A percentile compares a stretch with the other conserved stretches of the same genome.
Conservation (phyloP, 2,329 filamentous ascomycete species). For the Penicillium sp. region DNA sequence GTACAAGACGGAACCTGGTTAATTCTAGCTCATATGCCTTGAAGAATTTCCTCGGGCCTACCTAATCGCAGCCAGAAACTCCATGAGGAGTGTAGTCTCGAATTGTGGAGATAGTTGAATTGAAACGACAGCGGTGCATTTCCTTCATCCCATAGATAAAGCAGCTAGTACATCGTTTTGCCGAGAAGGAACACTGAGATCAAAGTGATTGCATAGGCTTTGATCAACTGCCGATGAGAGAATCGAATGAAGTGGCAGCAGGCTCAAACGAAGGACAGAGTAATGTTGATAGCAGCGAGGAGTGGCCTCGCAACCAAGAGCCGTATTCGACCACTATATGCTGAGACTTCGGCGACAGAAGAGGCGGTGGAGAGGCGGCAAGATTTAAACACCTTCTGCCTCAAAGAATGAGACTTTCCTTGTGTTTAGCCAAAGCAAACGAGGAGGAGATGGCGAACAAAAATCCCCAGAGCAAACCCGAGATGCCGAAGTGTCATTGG, state of each 20-base stretch:
- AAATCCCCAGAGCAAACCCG: conserved; percentile 14
- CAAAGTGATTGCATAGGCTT: neutral
- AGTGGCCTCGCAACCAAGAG: neutral
- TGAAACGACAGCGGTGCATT: conserved; percentile 13
- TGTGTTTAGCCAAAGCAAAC: neutral
- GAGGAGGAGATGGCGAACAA: neutral
- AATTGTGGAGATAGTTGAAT: conserved; percentile 5
- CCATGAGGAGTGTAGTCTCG: conserved; percentile 26
- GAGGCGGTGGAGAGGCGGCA: neutral
- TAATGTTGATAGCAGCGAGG: neutral
- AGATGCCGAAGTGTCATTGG: conserved; percentile 12
- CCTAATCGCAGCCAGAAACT: conserved; percentile 43
- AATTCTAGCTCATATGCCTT: neutral
- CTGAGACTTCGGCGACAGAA: neutral
- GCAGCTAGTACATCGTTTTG: conserved; percentile 4
- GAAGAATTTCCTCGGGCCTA: conserved; percentile 20
- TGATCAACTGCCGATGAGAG: neutral
- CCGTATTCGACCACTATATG: neutral
- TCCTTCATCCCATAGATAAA: conserved; percentile 10
- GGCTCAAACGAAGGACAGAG: neutral
- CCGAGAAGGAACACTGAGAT: neutral
- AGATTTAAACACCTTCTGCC: neutral
- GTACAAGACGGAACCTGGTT: conserved; percentile 4
- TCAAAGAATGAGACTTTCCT: neutral
- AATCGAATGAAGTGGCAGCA: neutral